Evolutionary conservation across 2,329 filamentous ascomycete genomes (phyloP), one percentile per base, ranked within the genome.

Genomic region (Drechslera avenae): DNA sequence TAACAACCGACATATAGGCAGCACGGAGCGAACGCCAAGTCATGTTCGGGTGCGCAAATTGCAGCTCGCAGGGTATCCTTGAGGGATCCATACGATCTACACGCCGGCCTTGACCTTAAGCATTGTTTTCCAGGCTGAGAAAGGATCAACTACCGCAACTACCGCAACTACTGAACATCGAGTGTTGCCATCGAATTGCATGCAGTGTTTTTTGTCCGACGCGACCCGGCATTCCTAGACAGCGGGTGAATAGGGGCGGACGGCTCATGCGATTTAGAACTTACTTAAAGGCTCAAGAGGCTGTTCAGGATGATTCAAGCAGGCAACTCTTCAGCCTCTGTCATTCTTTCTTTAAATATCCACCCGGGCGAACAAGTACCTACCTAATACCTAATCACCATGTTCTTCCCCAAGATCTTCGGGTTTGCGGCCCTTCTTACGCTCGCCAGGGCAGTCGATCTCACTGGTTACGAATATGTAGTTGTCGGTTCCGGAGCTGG

Each of bases 401-500:
- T 68, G 66, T 46, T 64, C 46, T 57, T 67, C 51, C 56, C 49
- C 35, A 56, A 55, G 17, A 40, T 66, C 12, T 52, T 63, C 26
- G 50, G 57, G 34, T 56, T 64, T 31, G 56, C 56, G n/a, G 59
- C 62, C 26, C 56, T 63, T 16, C 35, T 56, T 28, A 60, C 64
- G 13, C 52, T 68, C 23, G 66, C 58, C 26, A 55, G 34, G 33
- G 68, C 66, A 36, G 66, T 62, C 17, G 58, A 71, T 33, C 63
- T 71, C 9, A 68, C 63, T 4, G 67, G 63, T 10, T 87, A 87
- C 62, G 84, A 87, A 53, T 87, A 85, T 69, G 75, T 87, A 21
- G 78, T 87, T 8, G 82, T 86, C 31, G 84, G 84, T 9, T 83
- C 81, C 5, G 68, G 69, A 39, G 65, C 69, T 17, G 69, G 69